Percentiles rank a stretch among this genome's conserved stretches.
Evolutionary conservation across 192 early-diverging fungal genomes (phyloP).

Genomic region (Podochytrium sp.): DNA sequence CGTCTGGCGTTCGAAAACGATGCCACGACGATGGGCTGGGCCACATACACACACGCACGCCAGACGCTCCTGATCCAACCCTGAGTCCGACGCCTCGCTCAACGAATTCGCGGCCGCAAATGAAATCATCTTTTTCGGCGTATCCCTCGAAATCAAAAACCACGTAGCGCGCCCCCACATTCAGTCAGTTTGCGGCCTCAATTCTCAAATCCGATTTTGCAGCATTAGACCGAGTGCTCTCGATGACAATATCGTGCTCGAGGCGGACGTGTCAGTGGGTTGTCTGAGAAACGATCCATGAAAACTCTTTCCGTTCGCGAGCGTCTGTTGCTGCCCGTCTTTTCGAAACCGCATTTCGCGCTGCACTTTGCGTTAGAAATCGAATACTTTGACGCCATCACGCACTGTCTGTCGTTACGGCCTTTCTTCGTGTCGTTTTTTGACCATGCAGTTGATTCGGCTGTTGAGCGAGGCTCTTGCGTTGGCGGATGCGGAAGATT

Average conservation of each 20-base stretch:
- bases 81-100: conserved; percentile 43
- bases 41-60: not conserved
- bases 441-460: conserved; percentile 88
- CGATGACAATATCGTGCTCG: conserved; percentile 46
- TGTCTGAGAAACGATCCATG: conserved; percentile 88
- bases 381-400: conserved; percentile 97
- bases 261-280: conserved; percentile 35
- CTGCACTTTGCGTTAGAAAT: conserved; percentile 97
- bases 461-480: conserved; percentile 90
- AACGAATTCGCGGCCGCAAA: conserved; percentile 50
- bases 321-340: conserved; percentile 86
- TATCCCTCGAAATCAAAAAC: conserved; percentile 75
- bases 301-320: conserved; percentile 79
- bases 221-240: conserved; percentile 50
- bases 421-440: conserved; percentile 89
- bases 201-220: conserved; percentile 62
- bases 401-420: conserved; percentile 86
- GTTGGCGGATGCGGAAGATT: conserved; percentile 96
- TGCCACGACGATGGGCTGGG: too few species aligned
- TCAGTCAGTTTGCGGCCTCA: conserved; percentile 77
- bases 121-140: conserved; percentile 76
- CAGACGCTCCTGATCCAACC: conserved; percentile 60
- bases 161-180: conserved; percentile 71
- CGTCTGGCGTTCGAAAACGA: too few species aligned
- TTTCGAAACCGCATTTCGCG: conserved; percentile 93